Base-by-base conservation (phyloP, 1,284 basidiomycete genomes). In the Ustilago nuda region DNA sequence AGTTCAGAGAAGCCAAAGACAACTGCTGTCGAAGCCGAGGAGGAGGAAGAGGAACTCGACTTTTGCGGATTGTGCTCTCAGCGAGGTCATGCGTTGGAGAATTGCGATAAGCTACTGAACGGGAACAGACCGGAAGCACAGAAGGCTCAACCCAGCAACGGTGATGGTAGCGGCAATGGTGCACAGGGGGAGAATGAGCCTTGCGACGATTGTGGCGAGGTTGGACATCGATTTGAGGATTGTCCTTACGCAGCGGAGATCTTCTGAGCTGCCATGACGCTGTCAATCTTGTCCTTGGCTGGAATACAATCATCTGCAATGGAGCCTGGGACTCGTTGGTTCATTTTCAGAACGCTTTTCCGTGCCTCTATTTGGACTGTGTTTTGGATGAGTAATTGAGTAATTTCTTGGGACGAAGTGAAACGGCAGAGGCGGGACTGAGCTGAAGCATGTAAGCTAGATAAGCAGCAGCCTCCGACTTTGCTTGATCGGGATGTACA, bases 171-270 rank as follows among this genome's bases (percentile, higher is more conserved):
- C 15, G 52, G 33, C 17, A 15, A 32, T 8, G 66, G 23, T 13
- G 51, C 50, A 17, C 56, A 74, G 33, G 71, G 41, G 8, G 71
- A 63, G 41, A 48, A 66, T 19, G 78, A 80, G 60, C 68, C 72
- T 1, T 80, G 78, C 61, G 78, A 80, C 33, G 78, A 80, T 39
- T 80, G 78, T 50, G 78, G 78, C 39, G 78, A 80, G 52, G 62
- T 69, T 6, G 78, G 78, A 12, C 78, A 80, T 58, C 65, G 65
- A 1, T 74, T 80, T 35, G 78, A 80, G 30, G 78, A 80, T 17
- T 80, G 78, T 37, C 78, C 78, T 1, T 80, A 80, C 9, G 78
- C 78, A 15, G 71, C 71, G 7, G 78, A 80, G 57, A 77, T 80
- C 61, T 80, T 80, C 56, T 80, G 36, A 39, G 8, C 27, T 19